Percentiles rank a stretch among this genome's conserved stretches.
Evolutionary conservation across 805 yeast genomes (phyloP).

Genomic region (Saccharomyces eubayanus): DNA sequence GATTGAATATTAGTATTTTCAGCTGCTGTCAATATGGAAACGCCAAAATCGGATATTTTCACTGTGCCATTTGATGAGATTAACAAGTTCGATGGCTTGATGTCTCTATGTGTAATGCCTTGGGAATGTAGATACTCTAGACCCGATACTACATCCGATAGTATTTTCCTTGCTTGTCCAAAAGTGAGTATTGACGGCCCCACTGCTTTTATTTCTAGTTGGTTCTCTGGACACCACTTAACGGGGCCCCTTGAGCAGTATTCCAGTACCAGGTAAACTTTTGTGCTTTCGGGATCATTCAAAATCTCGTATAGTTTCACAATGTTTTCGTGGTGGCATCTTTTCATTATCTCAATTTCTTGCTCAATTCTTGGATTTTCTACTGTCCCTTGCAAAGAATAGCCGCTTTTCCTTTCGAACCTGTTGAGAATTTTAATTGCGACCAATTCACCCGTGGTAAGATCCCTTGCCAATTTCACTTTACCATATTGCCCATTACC

Average conservation of each 20-base stretch:
- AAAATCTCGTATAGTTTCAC: conserved; percentile 78
- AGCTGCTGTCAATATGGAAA: conserved; percentile 37
- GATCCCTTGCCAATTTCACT: conserved; percentile 80
- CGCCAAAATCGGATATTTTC: conserved; percentile 95
- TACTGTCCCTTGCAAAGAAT: conserved; percentile 39
- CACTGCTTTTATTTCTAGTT: conserved; percentile 31
- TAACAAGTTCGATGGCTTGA: conserved; percentile 86
- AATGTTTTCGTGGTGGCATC: conserved; percentile 87
- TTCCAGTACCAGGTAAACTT: conserved; percentile 84
- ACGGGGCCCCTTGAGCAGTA: conserved; percentile 88
- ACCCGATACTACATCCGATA: conserved; percentile 79
- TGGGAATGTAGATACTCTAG: conserved; percentile 83
- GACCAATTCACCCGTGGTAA: conserved; percentile 52
- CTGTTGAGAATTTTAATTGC: conserved; percentile 92
- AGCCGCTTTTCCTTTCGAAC: conserved; percentile 35
- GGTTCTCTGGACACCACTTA: conserved; percentile 52
- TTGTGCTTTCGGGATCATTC: conserved; percentile 75
- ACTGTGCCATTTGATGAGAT: conserved; percentile 63
- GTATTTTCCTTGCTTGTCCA: conserved; percentile 57
- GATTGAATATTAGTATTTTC: background rate
- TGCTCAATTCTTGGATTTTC: conserved; percentile 65
- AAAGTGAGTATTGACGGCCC: conserved; percentile 64
- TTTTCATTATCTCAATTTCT: conserved; percentile 90
- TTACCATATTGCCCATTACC: conserved; percentile 98
- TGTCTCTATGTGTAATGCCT: conserved; percentile 93